These are phyloP conservation scores for Agaricus sinodeliciosus DNA, from an alignment of 768 basidiomycete genomes.

Conservation along the genomic window DNA sequence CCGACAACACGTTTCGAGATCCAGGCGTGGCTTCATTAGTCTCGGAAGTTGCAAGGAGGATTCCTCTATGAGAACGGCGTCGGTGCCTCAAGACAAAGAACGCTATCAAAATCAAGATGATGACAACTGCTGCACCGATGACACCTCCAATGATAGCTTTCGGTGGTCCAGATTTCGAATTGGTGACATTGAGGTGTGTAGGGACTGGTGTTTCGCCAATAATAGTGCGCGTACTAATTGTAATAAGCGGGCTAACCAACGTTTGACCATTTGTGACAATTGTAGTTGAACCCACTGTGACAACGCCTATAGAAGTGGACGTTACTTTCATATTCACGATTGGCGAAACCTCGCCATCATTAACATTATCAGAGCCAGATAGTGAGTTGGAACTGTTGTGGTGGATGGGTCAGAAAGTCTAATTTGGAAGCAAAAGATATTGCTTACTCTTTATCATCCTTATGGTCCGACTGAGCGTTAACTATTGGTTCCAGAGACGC, in stretches of 20 bases:
- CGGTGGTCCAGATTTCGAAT: neutral
- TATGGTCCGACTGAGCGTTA: too few species aligned
- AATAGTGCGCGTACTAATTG: neutral
- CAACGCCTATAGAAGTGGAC: neutral
- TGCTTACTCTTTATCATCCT: too few species aligned
- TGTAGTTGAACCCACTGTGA: neutral
- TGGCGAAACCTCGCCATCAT: too few species aligned
- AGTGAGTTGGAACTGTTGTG: too few species aligned
- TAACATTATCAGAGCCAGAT: too few species aligned
- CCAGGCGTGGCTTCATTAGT: neutral
- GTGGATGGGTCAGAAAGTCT: too few species aligned
- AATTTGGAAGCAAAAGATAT: too few species aligned
- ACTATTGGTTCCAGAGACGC: too few species aligned
- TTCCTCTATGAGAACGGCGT: neutral
- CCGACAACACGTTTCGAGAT: neutral
- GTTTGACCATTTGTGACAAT: neutral
- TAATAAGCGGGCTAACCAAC: neutral
- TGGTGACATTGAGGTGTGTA: neutral
- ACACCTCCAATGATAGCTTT: constrained; percentile 5
- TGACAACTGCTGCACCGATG: constrained; percentile 1
- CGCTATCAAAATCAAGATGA: constrained; percentile 3
- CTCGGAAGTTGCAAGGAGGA: neutral
- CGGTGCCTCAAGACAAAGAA: constrained; percentile 7
- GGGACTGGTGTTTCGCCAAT: neutral
- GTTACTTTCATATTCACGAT: too few species aligned